Evolutionary conservation across 1,284 basidiomycete genomes (phyloP).

Genomic region (Cystobasidium pallidum): DNA sequence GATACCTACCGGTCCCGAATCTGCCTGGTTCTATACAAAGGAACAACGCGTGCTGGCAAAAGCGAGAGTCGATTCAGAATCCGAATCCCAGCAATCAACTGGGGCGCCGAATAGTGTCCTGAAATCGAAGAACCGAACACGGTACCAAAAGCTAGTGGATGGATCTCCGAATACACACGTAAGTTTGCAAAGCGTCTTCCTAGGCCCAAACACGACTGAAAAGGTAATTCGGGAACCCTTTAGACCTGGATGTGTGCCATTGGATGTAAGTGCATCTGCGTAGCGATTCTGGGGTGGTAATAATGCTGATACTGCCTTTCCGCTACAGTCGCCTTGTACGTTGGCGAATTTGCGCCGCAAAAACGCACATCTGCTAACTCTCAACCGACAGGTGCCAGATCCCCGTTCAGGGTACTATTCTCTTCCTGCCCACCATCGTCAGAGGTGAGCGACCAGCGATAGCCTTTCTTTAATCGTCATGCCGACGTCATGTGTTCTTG

Average conservation of each 20-base stretch:
- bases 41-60: constrained; percentile 55
- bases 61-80: background rate
- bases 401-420: constrained; percentile 47
- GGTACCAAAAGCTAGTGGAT: too few relatives aligned
- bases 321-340: constrained; percentile 7
- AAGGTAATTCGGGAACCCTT: too few relatives aligned
- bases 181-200: too few relatives aligned
- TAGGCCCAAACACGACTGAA: too few relatives aligned
- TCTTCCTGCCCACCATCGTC: constrained; percentile 53
- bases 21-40: constrained; percentile 53
- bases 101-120: too few relatives aligned
- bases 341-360: background rate
- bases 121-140: too few relatives aligned
- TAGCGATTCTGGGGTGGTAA: constrained; percentile 11
- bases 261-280: too few relatives aligned
- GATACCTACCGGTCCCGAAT: constrained; percentile 54
- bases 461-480: background rate
- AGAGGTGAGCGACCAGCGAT: constrained; percentile 42
- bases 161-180: too few relatives aligned
- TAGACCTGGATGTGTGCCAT: too few relatives aligned
- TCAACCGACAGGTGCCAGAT: background rate
- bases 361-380: background rate
- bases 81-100: too few relatives aligned
- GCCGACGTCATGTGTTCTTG: too few relatives aligned
- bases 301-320: constrained; percentile 1